Conservation (phyloP, 192 early-diverging fungal species). For the Chytriomyces sp. region DNA sequence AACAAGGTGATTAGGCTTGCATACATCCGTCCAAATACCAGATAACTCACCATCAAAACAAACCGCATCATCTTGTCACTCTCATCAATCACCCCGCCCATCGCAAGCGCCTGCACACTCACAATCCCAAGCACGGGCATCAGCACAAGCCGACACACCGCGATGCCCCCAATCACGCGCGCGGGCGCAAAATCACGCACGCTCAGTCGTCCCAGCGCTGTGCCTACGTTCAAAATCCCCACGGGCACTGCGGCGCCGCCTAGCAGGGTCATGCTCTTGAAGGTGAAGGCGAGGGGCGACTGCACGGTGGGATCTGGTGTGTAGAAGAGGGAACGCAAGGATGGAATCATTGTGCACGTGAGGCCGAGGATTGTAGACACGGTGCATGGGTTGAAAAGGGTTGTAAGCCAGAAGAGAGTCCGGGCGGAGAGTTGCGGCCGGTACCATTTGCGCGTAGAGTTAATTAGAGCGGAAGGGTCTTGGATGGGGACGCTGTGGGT, state of each 20-base stretch:
- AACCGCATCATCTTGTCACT: slow-evolving; percentile 45
- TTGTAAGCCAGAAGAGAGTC: background rate
- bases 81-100: slow-evolving; percentile 14
- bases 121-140: slow-evolving; percentile 40
- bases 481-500: too few relatives aligned
- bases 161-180: slow-evolving; percentile 22
- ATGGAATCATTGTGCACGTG: slow-evolving; percentile 26
- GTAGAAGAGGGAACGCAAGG: slow-evolving; percentile 28
- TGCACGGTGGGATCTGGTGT: slow-evolving; percentile 15
- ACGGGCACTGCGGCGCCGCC: slow-evolving; percentile 38
- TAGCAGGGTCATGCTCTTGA: slow-evolving; percentile 31
- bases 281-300: slow-evolving; percentile 33
- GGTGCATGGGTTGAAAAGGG: background rate
- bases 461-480: too few relatives aligned
- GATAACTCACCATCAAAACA: slow-evolving; percentile 41
- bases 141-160: slow-evolving; percentile 28
- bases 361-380: slow-evolving; percentile 26
- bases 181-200: slow-evolving; percentile 24
- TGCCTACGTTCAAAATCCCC: slow-evolving; percentile 40
- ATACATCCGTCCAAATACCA: background rate
- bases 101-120: slow-evolving; percentile 25
- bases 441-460: too few relatives aligned
- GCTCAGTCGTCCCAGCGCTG: slow-evolving; percentile 36
- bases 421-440: too few relatives aligned
- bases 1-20: background rate